phyloP scores from a whole-genome alignment of 78 protist genomes.

The Planoprotostelium fungivorum region DNA sequence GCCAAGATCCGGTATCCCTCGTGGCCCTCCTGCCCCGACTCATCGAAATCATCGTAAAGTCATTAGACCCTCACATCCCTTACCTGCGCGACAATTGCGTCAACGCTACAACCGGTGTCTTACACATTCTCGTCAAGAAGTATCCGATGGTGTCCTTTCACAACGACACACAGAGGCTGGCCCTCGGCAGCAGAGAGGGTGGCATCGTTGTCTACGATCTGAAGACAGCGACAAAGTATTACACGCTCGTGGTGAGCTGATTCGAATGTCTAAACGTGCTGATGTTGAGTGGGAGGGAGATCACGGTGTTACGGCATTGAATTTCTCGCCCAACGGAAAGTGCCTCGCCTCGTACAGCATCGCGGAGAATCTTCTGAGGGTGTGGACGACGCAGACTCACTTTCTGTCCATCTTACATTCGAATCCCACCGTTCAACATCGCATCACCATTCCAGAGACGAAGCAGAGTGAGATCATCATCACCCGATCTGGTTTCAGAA shows the following conservation, averaged over 20 bases:
- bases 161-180: slow-evolving; percentile 67
- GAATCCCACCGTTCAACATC: neutral
- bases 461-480: neutral
- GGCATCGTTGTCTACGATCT: slow-evolving; percentile 68
- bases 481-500: neutral
- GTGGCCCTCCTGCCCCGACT: slow-evolving; percentile 28
- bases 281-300: slow-evolving; percentile 3
- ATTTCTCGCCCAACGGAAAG: slow-evolving; percentile 45
- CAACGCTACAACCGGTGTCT: slow-evolving; percentile 50
- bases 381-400: slow-evolving; percentile 23
- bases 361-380: slow-evolving; percentile 22
- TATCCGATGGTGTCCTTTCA: slow-evolving; percentile 76
- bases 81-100: slow-evolving; percentile 63
- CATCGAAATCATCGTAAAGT: slow-evolving; percentile 46
- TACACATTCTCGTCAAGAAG: slow-evolving; percentile 63
- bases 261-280: neutral
- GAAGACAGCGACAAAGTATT: slow-evolving; percentile 76
- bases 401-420: neutral
- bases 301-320: slow-evolving; percentile 13
- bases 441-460: neutral
- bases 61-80: slow-evolving; percentile 74
- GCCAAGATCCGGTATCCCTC: slow-evolving; percentile 37
- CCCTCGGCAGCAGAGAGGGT: slow-evolving; percentile 73
- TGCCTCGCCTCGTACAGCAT: slow-evolving; percentile 25
- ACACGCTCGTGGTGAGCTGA: slow-evolving; percentile 42